These are phyloP conservation scores for Scalesia atractyloides DNA, from an alignment of 129 eudicot species.

Conservation along the genomic window DNA sequence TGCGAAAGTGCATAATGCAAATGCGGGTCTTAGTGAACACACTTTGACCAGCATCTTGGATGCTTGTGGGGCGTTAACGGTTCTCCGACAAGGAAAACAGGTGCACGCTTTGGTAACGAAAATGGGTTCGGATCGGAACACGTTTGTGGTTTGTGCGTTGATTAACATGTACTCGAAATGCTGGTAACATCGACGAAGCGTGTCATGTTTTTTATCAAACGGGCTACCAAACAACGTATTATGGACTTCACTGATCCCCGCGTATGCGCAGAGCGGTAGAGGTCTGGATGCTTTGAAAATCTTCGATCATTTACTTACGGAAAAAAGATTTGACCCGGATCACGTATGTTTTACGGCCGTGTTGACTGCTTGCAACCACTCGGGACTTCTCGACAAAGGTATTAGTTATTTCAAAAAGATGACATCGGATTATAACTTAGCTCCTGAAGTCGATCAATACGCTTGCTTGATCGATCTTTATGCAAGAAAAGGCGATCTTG, in stretches of 20 bases:
- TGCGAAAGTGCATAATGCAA: conserved; percentile 24
- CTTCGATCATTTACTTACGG: conserved; percentile 33
- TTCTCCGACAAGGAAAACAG: conserved; percentile 45
- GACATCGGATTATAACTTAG: conserved; percentile 39
- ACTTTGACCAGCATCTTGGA: conserved; percentile 47
- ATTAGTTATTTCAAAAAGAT: conserved; percentile 40
- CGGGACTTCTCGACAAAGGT: conserved; percentile 47
- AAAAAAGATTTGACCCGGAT: conserved; percentile 37
- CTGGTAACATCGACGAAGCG: conserved; percentile 48
- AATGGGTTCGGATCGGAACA: conserved; percentile 41
- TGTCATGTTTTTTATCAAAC: conserved; percentile 34
- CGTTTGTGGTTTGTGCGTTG: conserved; percentile 45
- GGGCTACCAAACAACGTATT: conserved; percentile 35
- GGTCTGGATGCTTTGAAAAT: conserved; percentile 42
- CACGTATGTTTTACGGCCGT: conserved; percentile 53
- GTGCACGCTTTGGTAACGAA: conserved; percentile 44
- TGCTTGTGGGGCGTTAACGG: conserved; percentile 48
- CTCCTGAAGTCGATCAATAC: conserved; percentile 45
- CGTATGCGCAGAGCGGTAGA: conserved; percentile 48
- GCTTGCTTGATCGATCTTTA: conserved; percentile 55
- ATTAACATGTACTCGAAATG: conserved; percentile 55
- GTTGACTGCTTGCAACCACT: conserved; percentile 49
- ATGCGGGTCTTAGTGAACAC: conserved; percentile 33
- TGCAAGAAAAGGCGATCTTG: conserved; percentile 48
- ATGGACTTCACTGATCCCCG: conserved; percentile 50